Evolutionary conservation across 1,139 yeast genomes (phyloP).

Genomic region (Suhomyces terraborum): DNA sequence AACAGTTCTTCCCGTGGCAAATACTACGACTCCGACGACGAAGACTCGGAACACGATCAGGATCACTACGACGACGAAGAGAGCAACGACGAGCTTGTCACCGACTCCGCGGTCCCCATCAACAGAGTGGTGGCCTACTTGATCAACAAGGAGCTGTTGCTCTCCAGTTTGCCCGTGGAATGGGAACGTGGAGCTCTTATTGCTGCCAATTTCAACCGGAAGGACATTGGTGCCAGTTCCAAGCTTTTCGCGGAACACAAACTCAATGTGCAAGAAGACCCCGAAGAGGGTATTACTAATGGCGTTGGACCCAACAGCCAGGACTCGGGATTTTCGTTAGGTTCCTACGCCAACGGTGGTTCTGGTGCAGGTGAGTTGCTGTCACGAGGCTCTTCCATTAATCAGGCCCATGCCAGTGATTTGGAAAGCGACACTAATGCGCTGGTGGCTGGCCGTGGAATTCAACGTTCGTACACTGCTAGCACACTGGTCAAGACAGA

Average conservation of each 20-base stretch:
- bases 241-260: slow-evolving; percentile 39
- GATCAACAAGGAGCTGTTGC: slow-evolving; percentile 39
- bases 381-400: slow-evolving; percentile 9
- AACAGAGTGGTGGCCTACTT: slow-evolving; percentile 51
- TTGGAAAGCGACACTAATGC: slow-evolving; percentile 24
- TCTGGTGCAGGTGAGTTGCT: slow-evolving; percentile 5
- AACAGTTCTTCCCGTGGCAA: slow-evolving; percentile 4
- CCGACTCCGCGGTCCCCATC: slow-evolving; percentile 40
- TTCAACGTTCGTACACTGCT: slow-evolving; percentile 6
- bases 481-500: slow-evolving; percentile 10
- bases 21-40: slow-evolving; percentile 13
- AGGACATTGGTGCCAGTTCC: slow-evolving; percentile 28
- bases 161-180: slow-evolving; percentile 42
- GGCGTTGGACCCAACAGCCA: too few relatives aligned
- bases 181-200: slow-evolving; percentile 49
- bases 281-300: slow-evolving; percentile 2
- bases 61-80: slow-evolving; percentile 11
- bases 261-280: slow-evolving; percentile 11
- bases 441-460: slow-evolving; percentile 5
- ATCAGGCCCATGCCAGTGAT: slow-evolving; percentile 23
- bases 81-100: slow-evolving; percentile 3
- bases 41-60: slow-evolving; percentile 10
- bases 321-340: slow-evolving; percentile 21
- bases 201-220: slow-evolving; percentile 35
- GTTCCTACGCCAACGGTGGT: slow-evolving; percentile 19